Evolutionary conservation across 192 early-diverging fungal species (phyloP).

Genomic region (Pilobolus umbonatus): DNA sequence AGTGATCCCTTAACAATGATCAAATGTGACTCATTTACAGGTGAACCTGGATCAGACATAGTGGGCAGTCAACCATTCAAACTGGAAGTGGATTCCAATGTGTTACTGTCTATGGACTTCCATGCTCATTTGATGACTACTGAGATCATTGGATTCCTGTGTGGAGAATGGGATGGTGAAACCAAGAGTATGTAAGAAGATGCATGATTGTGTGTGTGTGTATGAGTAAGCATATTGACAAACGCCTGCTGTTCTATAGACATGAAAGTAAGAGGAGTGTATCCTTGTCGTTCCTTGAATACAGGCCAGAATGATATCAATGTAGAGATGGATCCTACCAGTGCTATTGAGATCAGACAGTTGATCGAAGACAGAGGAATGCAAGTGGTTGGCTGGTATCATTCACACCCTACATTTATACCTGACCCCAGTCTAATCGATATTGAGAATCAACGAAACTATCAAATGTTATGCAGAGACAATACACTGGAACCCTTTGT

Average conservation of each 20-base stretch:
- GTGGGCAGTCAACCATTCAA: slow-evolving; percentile 77
- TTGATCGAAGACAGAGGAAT: slow-evolving; percentile 67
- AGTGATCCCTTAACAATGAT: slow-evolving; percentile 79
- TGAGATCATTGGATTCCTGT: slow-evolving; percentile 88
- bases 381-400: slow-evolving; percentile 91
- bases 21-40: slow-evolving; percentile 72
- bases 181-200: slow-evolving; percentile 31
- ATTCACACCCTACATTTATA: slow-evolving; percentile 85
- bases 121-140: slow-evolving; percentile 87
- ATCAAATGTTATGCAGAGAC: slow-evolving; percentile 76
- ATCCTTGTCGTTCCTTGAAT: slow-evolving; percentile 72
- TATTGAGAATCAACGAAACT: slow-evolving; percentile 82
- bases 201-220: neutral
- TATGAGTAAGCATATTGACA: neutral
- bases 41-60: slow-evolving; percentile 58
- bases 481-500: slow-evolving; percentile 72
- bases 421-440: slow-evolving; percentile 89
- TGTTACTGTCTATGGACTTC: slow-evolving; percentile 83
- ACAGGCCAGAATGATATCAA: slow-evolving; percentile 69
- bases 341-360: slow-evolving; percentile 68
- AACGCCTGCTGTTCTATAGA: slow-evolving; percentile 23
- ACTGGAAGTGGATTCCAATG: slow-evolving; percentile 68
- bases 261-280: slow-evolving; percentile 60
- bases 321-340: slow-evolving; percentile 87
- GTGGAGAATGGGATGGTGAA: slow-evolving; percentile 65